phyloP scores from a whole-genome alignment of 2,329 filamentous ascomycete species.

The Trichoderma breve region DNA sequence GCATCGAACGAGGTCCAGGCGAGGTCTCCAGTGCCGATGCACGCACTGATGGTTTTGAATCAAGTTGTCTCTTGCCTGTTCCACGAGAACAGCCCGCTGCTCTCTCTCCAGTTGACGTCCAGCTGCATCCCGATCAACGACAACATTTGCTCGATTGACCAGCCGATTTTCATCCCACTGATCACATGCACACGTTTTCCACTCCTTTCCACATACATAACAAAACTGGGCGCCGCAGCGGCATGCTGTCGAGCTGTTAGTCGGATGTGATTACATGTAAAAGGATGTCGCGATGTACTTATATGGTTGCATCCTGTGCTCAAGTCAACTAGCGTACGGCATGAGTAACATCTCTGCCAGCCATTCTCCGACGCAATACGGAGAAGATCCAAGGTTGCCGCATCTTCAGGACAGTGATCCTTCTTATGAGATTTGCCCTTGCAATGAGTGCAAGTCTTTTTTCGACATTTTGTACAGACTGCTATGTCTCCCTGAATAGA shows the following conservation, averaged over 20 bases:
- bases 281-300: neutral
- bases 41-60: neutral
- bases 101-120: neutral
- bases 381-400: conserved; percentile 20
- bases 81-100: neutral
- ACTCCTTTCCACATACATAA: neutral
- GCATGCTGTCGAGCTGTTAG: neutral
- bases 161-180: neutral
- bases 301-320: neutral
- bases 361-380: neutral
- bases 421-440: conserved; percentile 42
- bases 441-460: conserved; percentile 49
- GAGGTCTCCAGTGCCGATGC: neutral
- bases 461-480: conserved; percentile 42
- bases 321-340: neutral
- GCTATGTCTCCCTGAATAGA: conserved; percentile 36
- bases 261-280: neutral
- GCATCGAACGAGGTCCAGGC: neutral
- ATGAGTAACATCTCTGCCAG: neutral
- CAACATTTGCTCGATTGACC: neutral
- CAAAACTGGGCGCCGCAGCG: neutral
- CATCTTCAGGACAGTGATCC: conserved; percentile 47
- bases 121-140: neutral
- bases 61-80: neutral
- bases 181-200: neutral